phyloP scores from a whole-genome alignment of 768 basidiomycete species.

The Mycena belliarum region DNA sequence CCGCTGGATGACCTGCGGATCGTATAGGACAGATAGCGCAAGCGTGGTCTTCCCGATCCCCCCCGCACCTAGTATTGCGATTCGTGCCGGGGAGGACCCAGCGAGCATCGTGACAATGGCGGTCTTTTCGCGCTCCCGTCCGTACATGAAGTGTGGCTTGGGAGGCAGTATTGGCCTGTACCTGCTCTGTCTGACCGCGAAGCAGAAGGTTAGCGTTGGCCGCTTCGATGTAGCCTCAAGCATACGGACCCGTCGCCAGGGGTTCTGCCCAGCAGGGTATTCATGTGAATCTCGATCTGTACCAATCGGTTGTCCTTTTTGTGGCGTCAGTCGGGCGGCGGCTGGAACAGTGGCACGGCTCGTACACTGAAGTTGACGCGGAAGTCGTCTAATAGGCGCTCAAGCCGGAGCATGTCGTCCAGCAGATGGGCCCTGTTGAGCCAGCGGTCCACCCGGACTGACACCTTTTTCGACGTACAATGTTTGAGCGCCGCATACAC shows the following conservation, averaged over 20 bases:
- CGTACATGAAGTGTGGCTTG: conserved; percentile 19
- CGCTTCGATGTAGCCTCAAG: not conserved
- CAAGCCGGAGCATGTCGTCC: conserved; percentile 20
- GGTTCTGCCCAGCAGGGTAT: conserved; percentile 12
- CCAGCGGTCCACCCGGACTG: conserved; percentile 14
- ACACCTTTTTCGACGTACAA: conserved; percentile 16
- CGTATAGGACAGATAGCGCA: conserved; percentile 15
- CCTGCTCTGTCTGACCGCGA: not conserved
- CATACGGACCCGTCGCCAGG: conserved; percentile 8
- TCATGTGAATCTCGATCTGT: conserved; percentile 20
- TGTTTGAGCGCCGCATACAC: conserved; percentile 13
- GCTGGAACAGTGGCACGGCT: not conserved
- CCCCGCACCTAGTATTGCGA: conserved; percentile 20
- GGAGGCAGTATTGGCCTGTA: conserved; percentile 18
- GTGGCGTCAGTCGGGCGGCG: not conserved
- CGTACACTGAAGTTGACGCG: conserved; percentile 22
- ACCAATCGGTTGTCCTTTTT: conserved; percentile 18
- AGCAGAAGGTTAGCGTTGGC: conserved; percentile 3
- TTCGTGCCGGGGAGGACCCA: conserved; percentile 7
- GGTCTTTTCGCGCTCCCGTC: conserved; percentile 13
- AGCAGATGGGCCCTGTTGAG: conserved; percentile 17
- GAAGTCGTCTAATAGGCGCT: conserved; percentile 21
- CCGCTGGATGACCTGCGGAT: conserved; percentile 4
- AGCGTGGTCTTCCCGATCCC: conserved; percentile 21
- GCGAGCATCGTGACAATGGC: conserved; percentile 12